Conservation (phyloP, 306 rosid genomes). For the Inga oerstediana region DNA sequence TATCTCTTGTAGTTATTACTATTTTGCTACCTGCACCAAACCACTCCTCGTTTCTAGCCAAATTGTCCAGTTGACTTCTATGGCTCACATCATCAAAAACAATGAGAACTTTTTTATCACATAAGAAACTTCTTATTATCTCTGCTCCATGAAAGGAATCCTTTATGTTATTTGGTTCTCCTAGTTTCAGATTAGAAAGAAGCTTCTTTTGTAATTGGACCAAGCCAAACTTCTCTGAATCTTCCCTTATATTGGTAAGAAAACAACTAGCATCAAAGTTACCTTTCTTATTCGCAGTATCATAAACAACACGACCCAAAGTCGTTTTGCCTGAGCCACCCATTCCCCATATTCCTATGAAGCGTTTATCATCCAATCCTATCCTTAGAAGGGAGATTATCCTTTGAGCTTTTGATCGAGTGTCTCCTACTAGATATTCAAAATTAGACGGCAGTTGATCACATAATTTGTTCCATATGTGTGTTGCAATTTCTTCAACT, state of each 20-base stretch:
- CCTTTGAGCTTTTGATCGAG: not conserved
- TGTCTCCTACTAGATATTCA: not conserved
- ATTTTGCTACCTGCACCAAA: not conserved
- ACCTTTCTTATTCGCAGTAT: not conserved
- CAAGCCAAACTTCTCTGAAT: not conserved
- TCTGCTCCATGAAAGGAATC: conserved; percentile 6
- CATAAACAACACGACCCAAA: not conserved
- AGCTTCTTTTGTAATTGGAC: not conserved
- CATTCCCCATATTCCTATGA: not conserved
- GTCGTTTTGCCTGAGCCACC: not conserved
- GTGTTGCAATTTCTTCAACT: not conserved
- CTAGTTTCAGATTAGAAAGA: not conserved
- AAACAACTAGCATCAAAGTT: not conserved
- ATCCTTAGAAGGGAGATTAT: not conserved
- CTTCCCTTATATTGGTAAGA: not conserved
- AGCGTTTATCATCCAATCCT: not conserved
- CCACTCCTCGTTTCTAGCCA: not conserved
- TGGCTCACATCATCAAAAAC: not conserved
- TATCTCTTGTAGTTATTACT: not conserved
- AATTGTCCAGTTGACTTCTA: not conserved
- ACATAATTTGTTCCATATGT: not conserved
- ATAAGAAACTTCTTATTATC: too few relatives aligned
- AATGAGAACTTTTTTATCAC: not conserved
- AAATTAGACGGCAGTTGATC: not conserved
- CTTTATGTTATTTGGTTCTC: not conserved